phyloP scores from a whole-genome alignment of 2,329 filamentous ascomycete species.

The Diaporthe helianthi region DNA sequence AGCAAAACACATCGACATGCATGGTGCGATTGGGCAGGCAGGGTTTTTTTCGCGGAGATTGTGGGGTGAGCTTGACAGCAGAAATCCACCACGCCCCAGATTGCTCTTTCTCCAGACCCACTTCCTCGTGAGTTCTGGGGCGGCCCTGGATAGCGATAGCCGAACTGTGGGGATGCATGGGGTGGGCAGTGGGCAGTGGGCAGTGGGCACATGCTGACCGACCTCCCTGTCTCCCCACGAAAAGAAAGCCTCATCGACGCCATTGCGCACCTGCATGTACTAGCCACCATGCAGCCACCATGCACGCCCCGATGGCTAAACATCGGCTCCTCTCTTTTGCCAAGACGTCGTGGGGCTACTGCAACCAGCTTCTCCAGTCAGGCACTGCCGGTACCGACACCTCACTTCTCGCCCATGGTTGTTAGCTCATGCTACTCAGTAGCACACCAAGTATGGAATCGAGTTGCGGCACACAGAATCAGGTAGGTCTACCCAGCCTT shows the following conservation, averaged over 20 bases:
- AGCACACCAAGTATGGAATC: too few species aligned
- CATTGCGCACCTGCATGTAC: background rate
- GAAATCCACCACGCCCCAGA: slow-evolving; percentile 20
- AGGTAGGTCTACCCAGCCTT: background rate
- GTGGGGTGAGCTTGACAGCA: slow-evolving; percentile 23
- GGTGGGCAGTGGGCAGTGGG: too few species aligned
- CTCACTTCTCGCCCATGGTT: background rate
- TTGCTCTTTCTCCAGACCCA: slow-evolving; percentile 19
- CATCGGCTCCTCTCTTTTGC: slow-evolving; percentile 15
- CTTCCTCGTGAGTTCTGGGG: slow-evolving; percentile 21
- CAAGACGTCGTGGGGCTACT: background rate
- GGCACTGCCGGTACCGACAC: too few species aligned
- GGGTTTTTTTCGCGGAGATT: slow-evolving; percentile 21
- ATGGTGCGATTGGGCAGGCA: slow-evolving; percentile 1
- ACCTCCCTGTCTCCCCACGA: slow-evolving; percentile 5
- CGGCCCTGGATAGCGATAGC: too few species aligned
- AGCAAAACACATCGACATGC: too few species aligned
- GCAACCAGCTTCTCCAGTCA: background rate
- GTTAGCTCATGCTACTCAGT: background rate
- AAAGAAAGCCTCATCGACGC: slow-evolving; percentile 8
- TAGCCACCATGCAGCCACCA: background rate
- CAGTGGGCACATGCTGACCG: too few species aligned
- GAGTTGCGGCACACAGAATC: background rate
- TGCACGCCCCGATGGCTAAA: background rate
- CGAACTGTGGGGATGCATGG: too few species aligned